These are phyloP conservation scores for Apiospora marii DNA, from an alignment of 2,329 filamentous ascomycete genomes.

Conservation along the genomic window DNA sequence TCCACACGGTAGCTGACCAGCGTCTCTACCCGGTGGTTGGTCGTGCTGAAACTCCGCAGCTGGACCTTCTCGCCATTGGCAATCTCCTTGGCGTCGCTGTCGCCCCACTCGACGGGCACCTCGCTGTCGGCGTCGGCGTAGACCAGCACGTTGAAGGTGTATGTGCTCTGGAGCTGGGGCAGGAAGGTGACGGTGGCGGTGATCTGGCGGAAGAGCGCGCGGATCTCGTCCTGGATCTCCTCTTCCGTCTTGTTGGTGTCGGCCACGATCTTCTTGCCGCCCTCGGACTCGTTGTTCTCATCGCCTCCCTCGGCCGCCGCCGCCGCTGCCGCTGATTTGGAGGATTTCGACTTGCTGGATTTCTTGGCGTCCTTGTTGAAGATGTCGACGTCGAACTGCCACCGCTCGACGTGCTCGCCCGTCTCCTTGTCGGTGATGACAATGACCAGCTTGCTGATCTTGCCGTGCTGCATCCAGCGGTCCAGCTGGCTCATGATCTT, in stretches of 20 bases:
- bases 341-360: slow-evolving; percentile 40
- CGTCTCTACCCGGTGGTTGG: slow-evolving; percentile 92
- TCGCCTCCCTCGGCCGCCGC: slow-evolving; percentile 44
- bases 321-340: slow-evolving; percentile 62
- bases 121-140: slow-evolving; percentile 97
- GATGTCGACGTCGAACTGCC: slow-evolving; percentile 88
- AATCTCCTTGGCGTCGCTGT: slow-evolving; percentile 98
- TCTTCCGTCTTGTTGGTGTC: slow-evolving; percentile 83
- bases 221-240: slow-evolving; percentile 95
- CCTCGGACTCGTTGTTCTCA: slow-evolving; percentile 40
- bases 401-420: slow-evolving; percentile 93
- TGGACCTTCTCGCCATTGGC: slow-evolving; percentile 93
- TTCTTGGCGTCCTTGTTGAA: slow-evolving; percentile 48
- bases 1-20: slow-evolving; percentile 84
- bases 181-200: slow-evolving; percentile 97
- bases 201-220: slow-evolving; percentile 96
- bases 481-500: slow-evolving; percentile 99
- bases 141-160: slow-evolving; percentile 98
- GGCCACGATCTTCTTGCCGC: slow-evolving; percentile 36
- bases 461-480: slow-evolving; percentile 96
- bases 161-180: slow-evolving; percentile 91
- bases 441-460: slow-evolving; percentile 96
- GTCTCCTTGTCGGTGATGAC: slow-evolving; percentile 98
- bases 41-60: slow-evolving; percentile 93
- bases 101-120: slow-evolving; percentile 97